Evolutionary conservation across 2,329 filamentous ascomycete species (phyloP).

Genomic region (Scedosporium aurantiacum): DNA sequence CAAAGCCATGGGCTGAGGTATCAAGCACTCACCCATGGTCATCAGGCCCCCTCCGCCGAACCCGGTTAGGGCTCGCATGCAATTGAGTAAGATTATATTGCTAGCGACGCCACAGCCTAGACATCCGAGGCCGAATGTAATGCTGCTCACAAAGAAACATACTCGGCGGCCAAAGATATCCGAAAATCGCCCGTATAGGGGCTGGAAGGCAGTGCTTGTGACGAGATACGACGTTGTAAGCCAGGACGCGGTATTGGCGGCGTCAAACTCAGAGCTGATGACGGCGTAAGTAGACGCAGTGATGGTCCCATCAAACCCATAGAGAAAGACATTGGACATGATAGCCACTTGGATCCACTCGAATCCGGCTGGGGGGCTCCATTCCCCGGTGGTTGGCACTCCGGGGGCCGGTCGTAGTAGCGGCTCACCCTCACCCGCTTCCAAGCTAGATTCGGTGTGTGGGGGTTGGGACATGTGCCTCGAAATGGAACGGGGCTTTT

Average conservation of each 20-base stretch:
- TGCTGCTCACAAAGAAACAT: slow-evolving; percentile 53
- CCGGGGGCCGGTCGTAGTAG: slow-evolving; percentile 10
- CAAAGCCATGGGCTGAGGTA: background rate
- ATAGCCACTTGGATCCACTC: slow-evolving; percentile 49
- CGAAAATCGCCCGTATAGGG: slow-evolving; percentile 59
- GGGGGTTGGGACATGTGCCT: background rate
- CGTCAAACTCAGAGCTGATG: slow-evolving; percentile 63
- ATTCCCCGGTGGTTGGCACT: slow-evolving; percentile 17
- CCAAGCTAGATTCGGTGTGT: background rate
- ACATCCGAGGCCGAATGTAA: slow-evolving; percentile 52
- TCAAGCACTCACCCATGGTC: slow-evolving; percentile 47
- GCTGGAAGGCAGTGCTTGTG: slow-evolving; percentile 61
- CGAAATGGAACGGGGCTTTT: background rate
- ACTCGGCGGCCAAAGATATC: slow-evolving; percentile 56
- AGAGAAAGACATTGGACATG: slow-evolving; percentile 54
- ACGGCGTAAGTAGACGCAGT: slow-evolving; percentile 64
- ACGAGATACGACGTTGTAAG: slow-evolving; percentile 62
- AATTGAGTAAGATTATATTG: slow-evolving; percentile 48
- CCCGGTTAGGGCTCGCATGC: slow-evolving; percentile 56
- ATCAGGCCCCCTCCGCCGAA: slow-evolving; percentile 58
- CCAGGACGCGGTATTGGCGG: slow-evolving; percentile 65
- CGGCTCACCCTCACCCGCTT: slow-evolving; percentile 13
- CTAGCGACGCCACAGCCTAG: slow-evolving; percentile 52
- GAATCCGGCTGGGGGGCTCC: slow-evolving; percentile 42
- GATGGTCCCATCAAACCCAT: slow-evolving; percentile 60